phyloP scores from a whole-genome alignment of 345 rosid species.

The Citrus sp. region DNA sequence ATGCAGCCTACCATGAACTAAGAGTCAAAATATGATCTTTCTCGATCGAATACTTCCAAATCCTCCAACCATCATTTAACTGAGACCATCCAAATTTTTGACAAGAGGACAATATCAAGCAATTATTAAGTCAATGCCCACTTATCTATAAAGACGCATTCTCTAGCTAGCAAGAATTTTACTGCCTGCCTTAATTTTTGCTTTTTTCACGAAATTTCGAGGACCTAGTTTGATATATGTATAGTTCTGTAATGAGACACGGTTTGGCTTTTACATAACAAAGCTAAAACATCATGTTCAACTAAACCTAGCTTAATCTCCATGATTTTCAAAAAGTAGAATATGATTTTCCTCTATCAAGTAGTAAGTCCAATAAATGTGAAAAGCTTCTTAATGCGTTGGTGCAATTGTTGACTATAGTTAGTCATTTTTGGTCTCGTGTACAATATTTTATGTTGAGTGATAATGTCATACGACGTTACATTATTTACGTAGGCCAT shows the following conservation, averaged over 20 bases:
- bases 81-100: background rate
- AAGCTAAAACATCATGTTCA: background rate
- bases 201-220: conserved; percentile 22
- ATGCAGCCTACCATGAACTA: conserved; percentile 11
- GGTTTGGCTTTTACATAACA: conserved; percentile 39
- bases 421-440: no score
- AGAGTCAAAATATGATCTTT: conserved; percentile 24
- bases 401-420: no score
- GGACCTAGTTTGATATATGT: conserved; percentile 23
- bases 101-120: conserved; percentile 13
- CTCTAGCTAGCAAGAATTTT: background rate
- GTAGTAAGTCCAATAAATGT: no score
- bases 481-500: no score
- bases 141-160: background rate
- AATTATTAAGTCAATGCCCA: background rate
- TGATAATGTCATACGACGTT: no score
- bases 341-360: background rate
- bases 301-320: background rate
- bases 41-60: conserved; percentile 15
- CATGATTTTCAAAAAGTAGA: background rate
- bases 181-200: background rate
- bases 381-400: no score
- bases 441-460: no score
- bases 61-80: conserved; percentile 3
- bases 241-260: conserved; percentile 33